phyloP scores from a whole-genome alignment of 2,329 filamentous ascomycete genomes.

The Ophiostoma quercus region DNA sequence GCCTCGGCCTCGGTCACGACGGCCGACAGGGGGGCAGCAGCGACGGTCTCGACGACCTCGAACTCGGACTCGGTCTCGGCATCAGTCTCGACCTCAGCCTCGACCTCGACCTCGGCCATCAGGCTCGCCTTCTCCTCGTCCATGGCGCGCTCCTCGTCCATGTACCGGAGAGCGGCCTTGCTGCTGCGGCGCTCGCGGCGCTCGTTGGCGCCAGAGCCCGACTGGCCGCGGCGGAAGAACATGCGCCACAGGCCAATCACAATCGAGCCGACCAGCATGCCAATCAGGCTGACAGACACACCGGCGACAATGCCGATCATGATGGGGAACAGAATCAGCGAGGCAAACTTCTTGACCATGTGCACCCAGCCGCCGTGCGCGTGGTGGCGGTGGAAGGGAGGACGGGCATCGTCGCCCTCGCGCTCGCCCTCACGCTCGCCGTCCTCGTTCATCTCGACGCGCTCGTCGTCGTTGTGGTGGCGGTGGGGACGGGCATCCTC shows the following conservation, averaged over 20 bases:
- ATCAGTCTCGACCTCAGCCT: not conserved
- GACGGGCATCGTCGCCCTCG: not conserved
- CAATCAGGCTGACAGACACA: conserved; percentile 60
- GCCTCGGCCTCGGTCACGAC: conserved; percentile 30
- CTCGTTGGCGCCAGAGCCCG: not conserved
- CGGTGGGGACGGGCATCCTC: no score
- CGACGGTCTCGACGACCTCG: not conserved
- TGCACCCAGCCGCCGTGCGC: conserved; percentile 37
- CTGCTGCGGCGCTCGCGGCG: conserved; percentile 33
- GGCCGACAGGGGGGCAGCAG: not conserved
- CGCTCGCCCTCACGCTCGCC: not conserved
- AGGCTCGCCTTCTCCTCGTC: conserved; percentile 48
- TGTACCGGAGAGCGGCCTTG: conserved; percentile 28
- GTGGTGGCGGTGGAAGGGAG: conserved; percentile 20
- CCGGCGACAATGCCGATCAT: conserved; percentile 64
- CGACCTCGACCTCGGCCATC: conserved; percentile 32
- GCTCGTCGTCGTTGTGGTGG: conserved; percentile 6
- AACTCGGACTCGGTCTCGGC: not conserved
- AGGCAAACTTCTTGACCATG: conserved; percentile 51
- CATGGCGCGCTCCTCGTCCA: conserved; percentile 35
- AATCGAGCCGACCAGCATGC: conserved; percentile 60
- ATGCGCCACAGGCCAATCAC: conserved; percentile 54
- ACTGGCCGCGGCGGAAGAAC: conserved; percentile 38
- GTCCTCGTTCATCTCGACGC: conserved; percentile 12
- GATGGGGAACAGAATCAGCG: conserved; percentile 62